These are phyloP conservation scores for Polygonum aviculare DNA, from an alignment of 148 eudicot genomes.

Conservation along the genomic window DNA sequence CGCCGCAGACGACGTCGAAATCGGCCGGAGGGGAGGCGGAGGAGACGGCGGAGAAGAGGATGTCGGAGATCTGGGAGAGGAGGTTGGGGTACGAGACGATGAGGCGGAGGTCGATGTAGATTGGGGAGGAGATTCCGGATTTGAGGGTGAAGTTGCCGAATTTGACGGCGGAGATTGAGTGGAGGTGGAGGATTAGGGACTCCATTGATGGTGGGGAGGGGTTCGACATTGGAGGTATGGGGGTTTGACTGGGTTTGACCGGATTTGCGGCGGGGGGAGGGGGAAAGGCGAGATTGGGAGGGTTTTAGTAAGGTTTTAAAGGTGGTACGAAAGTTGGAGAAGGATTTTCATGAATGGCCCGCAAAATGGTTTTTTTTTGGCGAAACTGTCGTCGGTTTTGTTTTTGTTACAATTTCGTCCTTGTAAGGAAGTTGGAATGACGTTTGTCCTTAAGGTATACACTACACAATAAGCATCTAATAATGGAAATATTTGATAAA, in stretches of 20 bases:
- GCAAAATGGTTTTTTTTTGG: background rate
- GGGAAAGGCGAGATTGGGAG: background rate
- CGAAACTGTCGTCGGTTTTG: background rate
- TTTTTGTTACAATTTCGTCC: too few relatives aligned
- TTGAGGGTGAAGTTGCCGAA: conserved; percentile 79
- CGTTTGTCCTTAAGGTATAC: too few relatives aligned
- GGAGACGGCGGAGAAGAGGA: conserved; percentile 39
- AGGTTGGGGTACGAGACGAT: conserved; percentile 77
- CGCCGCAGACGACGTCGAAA: conserved; percentile 73
- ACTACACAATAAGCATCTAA: too few relatives aligned
- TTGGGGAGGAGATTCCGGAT: conserved; percentile 75
- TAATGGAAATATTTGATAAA: too few relatives aligned
- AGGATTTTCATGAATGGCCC: background rate
- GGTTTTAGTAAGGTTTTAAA: background rate
- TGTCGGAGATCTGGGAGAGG: conserved; percentile 56
- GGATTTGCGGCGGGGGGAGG: background rate
- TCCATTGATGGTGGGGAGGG: conserved; percentile 42
- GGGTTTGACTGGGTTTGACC: background rate
- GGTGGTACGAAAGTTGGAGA: background rate
- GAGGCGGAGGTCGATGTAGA: conserved; percentile 90
- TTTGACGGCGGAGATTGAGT: conserved; percentile 80
- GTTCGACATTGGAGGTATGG: background rate
- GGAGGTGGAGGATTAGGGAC: conserved; percentile 62
- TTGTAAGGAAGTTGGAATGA: too few relatives aligned
- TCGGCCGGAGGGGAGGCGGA: conserved; percentile 20